Evolutionary conservation across 2,329 filamentous ascomycete species (phyloP).

Genomic region (Calonectria pteridis): DNA sequence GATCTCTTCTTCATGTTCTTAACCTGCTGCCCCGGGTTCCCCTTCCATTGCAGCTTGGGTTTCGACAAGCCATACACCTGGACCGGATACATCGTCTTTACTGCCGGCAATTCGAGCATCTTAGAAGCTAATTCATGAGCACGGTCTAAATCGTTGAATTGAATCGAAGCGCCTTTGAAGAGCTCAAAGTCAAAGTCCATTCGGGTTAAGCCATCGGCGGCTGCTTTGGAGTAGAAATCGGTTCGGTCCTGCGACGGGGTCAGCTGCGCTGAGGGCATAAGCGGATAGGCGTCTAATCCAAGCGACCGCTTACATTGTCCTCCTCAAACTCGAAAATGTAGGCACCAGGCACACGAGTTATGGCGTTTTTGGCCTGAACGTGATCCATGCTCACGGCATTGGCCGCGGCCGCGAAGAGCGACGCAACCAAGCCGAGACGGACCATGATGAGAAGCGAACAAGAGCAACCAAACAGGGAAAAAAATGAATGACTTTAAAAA

Average conservation of each 20-base stretch:
- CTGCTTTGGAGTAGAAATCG: constrained; percentile 54
- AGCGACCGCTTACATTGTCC: constrained; percentile 53
- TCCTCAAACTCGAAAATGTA: constrained; percentile 68
- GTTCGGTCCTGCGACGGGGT: constrained; percentile 52
- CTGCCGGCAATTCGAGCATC: constrained; percentile 56
- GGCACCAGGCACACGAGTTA: constrained; percentile 56
- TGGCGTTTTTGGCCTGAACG: constrained; percentile 34
- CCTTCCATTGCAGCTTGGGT: constrained; percentile 56
- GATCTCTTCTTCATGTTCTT: constrained; percentile 32
- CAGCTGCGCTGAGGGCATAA: neutral
- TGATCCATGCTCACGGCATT: constrained; percentile 45
- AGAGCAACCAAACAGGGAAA: neutral
- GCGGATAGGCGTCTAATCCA: no score
- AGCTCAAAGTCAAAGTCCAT: constrained; percentile 63
- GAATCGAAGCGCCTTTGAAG: constrained; percentile 67
- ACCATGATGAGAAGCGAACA: constrained; percentile 48
- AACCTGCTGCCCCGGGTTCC: constrained; percentile 44
- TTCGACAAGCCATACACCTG: constrained; percentile 59
- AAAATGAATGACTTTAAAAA: neutral
- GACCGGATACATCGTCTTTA: constrained; percentile 65
- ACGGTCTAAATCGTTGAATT: constrained; percentile 61
- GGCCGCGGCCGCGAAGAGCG: constrained; percentile 51
- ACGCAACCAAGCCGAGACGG: constrained; percentile 48
- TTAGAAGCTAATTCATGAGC: constrained; percentile 57
- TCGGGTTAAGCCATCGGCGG: constrained; percentile 55